Percentiles rank a stretch among this genome's conserved stretches.
These are phyloP conservation scores for Paraphaeosphaeria sporulosa DNA, from an alignment of 2,329 filamentous ascomycete species.

Conservation along the genomic window DNA sequence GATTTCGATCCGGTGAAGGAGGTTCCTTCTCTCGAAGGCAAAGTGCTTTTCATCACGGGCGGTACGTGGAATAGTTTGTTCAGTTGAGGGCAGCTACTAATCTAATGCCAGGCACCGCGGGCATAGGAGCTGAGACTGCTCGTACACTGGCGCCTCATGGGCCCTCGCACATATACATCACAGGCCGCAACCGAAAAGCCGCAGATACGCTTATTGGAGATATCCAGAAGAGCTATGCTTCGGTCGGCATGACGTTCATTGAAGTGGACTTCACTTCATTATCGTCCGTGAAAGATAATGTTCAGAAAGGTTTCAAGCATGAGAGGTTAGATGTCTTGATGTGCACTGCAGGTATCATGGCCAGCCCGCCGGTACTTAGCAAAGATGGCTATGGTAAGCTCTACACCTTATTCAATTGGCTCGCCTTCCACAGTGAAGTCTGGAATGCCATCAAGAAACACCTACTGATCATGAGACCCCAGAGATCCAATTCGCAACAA, in stretches of 20 bases:
- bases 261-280: conserved; percentile 48
- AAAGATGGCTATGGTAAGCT: conserved; percentile 49
- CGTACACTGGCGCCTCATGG: conserved; percentile 51
- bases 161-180: conserved; percentile 54
- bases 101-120: conserved; percentile 48
- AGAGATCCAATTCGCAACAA: conserved; percentile 58
- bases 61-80: conserved; percentile 13
- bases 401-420: not conserved
- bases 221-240: conserved; percentile 36
- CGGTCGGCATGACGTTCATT: conserved; percentile 41
- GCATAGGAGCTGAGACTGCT: conserved; percentile 53
- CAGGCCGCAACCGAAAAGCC: conserved; percentile 48
- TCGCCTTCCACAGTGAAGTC: not conserved
- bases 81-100: not conserved
- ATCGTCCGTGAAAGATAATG: conserved; percentile 39
- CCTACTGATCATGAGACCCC: not conserved
- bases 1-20: conserved; percentile 28
- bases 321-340: conserved; percentile 52
- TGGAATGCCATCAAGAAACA: not conserved
- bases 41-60: conserved; percentile 35
- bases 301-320: conserved; percentile 32
- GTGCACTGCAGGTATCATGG: conserved; percentile 53
- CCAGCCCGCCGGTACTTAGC: conserved; percentile 39
- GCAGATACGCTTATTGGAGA: conserved; percentile 44
- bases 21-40: conserved; percentile 29